Base-by-base conservation (phyloP, 352 stramenopile genomes). In the Globisporangium sylvaticum region DNA sequence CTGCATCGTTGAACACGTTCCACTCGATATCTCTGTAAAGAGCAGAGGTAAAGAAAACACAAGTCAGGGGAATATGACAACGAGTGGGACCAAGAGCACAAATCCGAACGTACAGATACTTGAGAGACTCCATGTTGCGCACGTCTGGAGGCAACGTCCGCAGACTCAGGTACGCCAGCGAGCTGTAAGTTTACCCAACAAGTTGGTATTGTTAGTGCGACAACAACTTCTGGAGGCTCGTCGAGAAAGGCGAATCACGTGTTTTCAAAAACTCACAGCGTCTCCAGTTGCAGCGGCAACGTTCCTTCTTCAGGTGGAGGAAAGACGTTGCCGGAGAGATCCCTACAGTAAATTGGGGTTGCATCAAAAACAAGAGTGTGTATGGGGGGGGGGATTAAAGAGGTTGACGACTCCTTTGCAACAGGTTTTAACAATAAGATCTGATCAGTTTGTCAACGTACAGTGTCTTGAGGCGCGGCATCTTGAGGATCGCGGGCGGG, bases 391-490 rank as follows among this genome's bases (percentile, higher is more conserved):
- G 27, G 3, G 15, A 1, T n/a, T 48, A 34, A 7, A 50, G 6
- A 42, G 9, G 31, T 18, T 24, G n/a, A 42, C 5, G 42, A 24
- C 8, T 48, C 42, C 29, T 15, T 32, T 53, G 22, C 48, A 18
- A n/a, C 27, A 6, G 4, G 6, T 63, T 3, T 63, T 3, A 29
- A n/a, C 6, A 1, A 29, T 0, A 15, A 39, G 20, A 56, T 8
- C n/a, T 4, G 34, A 3, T 32, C 29, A 42, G 18, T 14, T 15
- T 25, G 20, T 0, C 42, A 20, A 65, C 72, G 56, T 64, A 83
- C 76, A 83, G 62, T 25, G 66, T 69, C 62, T 67, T 73, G 50
- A 83, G 76, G 2, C 68, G 29, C 2, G 73, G 73, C 66, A 83
- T 72, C 48, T 65, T 67, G 22, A 74, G 22, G 25, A 83, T 58